Percentiles rank a stretch among this genome's conserved stretches.
Conservation (phyloP, 768 basidiomycete species). For the Termitomyces sp. region DNA sequence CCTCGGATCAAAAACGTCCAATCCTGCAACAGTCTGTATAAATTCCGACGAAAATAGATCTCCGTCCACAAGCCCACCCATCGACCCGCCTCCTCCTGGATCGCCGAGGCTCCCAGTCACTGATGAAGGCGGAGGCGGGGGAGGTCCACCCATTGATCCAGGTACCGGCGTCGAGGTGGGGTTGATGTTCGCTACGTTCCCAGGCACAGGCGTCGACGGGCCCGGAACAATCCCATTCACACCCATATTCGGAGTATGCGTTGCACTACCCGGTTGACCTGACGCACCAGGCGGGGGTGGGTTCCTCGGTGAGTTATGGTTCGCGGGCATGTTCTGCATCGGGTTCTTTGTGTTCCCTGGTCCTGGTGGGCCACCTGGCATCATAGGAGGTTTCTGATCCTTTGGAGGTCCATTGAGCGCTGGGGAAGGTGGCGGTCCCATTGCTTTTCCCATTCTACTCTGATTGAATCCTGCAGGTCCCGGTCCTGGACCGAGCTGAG, state of each 20-base stretch:
- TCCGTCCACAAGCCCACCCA: slow-evolving; percentile 4
- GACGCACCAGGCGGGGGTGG: slow-evolving; percentile 2
- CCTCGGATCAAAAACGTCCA: slow-evolving; percentile 37
- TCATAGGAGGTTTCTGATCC: slow-evolving; percentile 17
- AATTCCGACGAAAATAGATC: slow-evolving; percentile 34
- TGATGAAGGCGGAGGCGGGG: slow-evolving; percentile 17
- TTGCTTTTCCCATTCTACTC: slow-evolving; percentile 30
- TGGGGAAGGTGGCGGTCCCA: slow-evolving; percentile 54
- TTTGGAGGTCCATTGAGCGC: slow-evolving; percentile 28
- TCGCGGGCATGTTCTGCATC: slow-evolving; percentile 25
- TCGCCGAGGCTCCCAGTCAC: slow-evolving; percentile 16
- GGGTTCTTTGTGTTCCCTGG: slow-evolving; percentile 23
- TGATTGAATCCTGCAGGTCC: slow-evolving; percentile 9
- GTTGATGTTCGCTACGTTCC: slow-evolving; percentile 14
- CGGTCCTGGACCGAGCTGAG: slow-evolving; percentile 15
- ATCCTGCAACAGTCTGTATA: slow-evolving; percentile 34
- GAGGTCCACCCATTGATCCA: slow-evolving; percentile 12
- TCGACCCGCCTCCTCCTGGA: slow-evolving; percentile 8
- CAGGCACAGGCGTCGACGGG: slow-evolving; percentile 24
- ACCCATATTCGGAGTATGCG: slow-evolving; percentile 19
- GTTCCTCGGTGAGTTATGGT: slow-evolving; percentile 39
- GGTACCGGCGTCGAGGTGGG: background rate
- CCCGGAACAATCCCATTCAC: slow-evolving; percentile 23
- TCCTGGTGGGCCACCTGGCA: slow-evolving; percentile 4
- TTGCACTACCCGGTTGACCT: background rate